A percentile compares a stretch with the other conserved stretches of the same genome.
These are phyloP conservation scores for Beta corolliflora DNA, from an alignment of 179 eudicot species.

Conservation along the genomic window DNA sequence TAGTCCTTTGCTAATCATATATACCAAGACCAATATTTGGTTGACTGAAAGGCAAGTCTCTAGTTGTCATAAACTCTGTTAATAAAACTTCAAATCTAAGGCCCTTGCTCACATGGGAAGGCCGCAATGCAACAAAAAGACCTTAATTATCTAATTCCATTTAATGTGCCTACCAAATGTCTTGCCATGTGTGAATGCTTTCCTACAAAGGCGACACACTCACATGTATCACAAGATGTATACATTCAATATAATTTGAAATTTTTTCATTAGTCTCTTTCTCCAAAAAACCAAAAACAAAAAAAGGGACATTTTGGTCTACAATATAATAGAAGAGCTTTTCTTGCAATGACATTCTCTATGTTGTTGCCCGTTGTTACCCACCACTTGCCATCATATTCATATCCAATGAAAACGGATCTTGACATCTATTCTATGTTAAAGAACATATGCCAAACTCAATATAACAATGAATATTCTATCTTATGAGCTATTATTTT, in stretches of 20 bases:
- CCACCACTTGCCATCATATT: constrained; percentile 5
- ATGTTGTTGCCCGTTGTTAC: constrained; percentile 17
- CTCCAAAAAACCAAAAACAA: too few species aligned
- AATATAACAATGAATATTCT: not conserved
- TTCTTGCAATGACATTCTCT: constrained; percentile 30
- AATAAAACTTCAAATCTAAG: constrained; percentile 34
- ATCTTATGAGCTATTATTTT: not conserved
- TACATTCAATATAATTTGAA: not conserved
- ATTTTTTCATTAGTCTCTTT: not conserved
- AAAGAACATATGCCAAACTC: not conserved
- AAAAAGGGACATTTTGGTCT: not conserved
- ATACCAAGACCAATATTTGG: constrained; percentile 13
- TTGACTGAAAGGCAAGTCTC: constrained; percentile 26
- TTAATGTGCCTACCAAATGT: constrained; percentile 16
- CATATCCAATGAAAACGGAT: constrained; percentile 19
- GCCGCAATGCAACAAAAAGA: constrained; percentile 32
- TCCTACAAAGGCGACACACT: constrained; percentile 23
- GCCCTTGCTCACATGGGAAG: constrained; percentile 35
- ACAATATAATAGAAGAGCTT: not conserved
- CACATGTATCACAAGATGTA: constrained; percentile 29
- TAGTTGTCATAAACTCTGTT: not conserved
- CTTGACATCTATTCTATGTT: not conserved
- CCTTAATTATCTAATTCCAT: constrained; percentile 18
- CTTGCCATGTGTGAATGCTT: constrained; percentile 27
- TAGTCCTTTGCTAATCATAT: constrained; percentile 6